phyloP scores from a whole-genome alignment of 495 filamentous ascomycete species.

The Xylaria acuta region DNA sequence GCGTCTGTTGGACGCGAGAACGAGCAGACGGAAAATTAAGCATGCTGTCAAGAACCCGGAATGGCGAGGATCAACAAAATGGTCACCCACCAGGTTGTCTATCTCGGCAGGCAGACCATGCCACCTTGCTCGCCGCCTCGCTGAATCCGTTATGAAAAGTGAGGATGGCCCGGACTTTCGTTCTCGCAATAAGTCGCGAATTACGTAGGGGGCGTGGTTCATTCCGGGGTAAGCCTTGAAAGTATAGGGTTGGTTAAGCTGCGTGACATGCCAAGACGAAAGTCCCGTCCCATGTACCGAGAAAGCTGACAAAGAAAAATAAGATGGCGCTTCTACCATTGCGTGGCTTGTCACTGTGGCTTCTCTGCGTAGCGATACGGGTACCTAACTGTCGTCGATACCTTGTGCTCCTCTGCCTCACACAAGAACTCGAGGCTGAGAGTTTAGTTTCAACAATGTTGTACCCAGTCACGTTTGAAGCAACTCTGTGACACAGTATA shows the following conservation, averaged over 20 bases:
- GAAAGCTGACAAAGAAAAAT: background rate
- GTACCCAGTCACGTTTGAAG: background rate
- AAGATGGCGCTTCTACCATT: background rate
- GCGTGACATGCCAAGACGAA: background rate
- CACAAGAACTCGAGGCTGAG: background rate
- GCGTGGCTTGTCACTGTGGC: constrained; percentile 1
- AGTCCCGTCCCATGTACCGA: background rate
- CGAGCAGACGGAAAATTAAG: background rate
- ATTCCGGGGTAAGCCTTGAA: constrained; percentile 5
- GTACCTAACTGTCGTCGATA: background rate
- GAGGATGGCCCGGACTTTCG: background rate
- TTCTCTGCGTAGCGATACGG: background rate
- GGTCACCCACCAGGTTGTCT: background rate
- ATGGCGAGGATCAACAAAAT: constrained; percentile 5
- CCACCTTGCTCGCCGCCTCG: background rate
- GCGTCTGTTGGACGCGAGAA: constrained; percentile 17
- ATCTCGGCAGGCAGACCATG: background rate
- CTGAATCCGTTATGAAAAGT: background rate
- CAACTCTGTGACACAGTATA: background rate
- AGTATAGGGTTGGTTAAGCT: background rate
- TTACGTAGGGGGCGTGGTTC: background rate
- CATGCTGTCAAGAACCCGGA: background rate
- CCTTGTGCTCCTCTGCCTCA: constrained; percentile 7
- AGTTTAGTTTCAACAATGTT: background rate
- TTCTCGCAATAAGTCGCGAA: background rate